Evolutionary conservation across 805 yeast genomes (phyloP).

Genomic region (Pichia deserticola): DNA sequence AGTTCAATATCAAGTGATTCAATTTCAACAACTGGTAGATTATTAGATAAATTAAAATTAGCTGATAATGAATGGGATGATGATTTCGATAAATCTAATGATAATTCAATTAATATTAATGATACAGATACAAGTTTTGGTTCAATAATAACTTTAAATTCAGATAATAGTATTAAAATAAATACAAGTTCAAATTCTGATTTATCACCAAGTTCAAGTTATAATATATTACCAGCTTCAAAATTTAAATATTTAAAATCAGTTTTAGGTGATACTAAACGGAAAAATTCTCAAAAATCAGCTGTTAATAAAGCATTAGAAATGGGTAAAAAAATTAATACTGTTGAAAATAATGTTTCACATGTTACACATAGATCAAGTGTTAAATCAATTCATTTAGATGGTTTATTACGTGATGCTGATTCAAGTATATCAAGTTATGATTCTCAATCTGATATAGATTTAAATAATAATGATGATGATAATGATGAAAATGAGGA

Average conservation of each 20-base stretch:
- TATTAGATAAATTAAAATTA: constrained; percentile 27
- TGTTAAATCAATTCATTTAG: constrained; percentile 15
- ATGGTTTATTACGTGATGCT: constrained; percentile 6
- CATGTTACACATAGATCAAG: constrained; percentile 7
- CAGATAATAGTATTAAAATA: neutral
- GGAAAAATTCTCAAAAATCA: constrained; percentile 10
- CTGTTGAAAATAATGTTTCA: constrained; percentile 14
- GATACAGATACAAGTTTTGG: constrained; percentile 2
- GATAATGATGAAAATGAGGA: constrained; percentile 2
- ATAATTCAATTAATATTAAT: neutral
- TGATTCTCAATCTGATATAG: neutral
- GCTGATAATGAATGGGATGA: constrained; percentile 26
- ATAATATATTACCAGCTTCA: constrained; percentile 18
- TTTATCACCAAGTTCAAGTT: neutral
- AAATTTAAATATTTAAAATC: constrained; percentile 27
- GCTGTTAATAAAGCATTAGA: constrained; percentile 20
- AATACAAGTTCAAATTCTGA: neutral
- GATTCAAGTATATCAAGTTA: constrained; percentile 3
- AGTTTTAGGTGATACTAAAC: constrained; percentile 13
- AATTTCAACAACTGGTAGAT: constrained; percentile 24
- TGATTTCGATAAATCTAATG: constrained; percentile 2
- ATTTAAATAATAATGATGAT: neutral
- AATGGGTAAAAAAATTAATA: constrained; percentile 18
- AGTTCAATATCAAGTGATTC: constrained; percentile 4
- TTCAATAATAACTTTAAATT: neutral